Evolutionary conservation across 2,329 filamentous ascomycete species (phyloP).

Genomic region (Xylaria sp.): DNA sequence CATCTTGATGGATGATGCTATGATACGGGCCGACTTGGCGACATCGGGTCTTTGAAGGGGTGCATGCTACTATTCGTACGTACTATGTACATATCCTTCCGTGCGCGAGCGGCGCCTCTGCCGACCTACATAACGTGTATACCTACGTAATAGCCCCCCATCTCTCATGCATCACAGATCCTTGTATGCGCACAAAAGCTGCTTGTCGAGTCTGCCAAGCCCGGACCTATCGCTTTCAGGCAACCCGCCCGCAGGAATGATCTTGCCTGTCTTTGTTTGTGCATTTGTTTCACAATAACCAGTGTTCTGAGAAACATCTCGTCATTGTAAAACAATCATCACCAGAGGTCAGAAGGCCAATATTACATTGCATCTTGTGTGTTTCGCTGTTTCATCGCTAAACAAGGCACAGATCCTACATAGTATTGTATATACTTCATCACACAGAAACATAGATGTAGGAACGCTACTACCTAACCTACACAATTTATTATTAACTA

Average conservation of each 20-base stretch:
- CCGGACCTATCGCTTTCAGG: background rate
- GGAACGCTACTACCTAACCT: too few relatives aligned
- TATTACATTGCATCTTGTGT: background rate
- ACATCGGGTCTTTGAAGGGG: constrained; percentile 11
- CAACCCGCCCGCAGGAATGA: background rate
- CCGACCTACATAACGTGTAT: background rate
- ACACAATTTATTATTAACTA: too few relatives aligned
- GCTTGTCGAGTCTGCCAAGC: background rate
- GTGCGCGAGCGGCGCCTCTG: background rate
- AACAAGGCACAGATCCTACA: too few relatives aligned
- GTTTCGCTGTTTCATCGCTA: background rate
- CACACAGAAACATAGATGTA: too few relatives aligned
- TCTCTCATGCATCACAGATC: constrained; percentile 14
- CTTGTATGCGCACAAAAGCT: constrained; percentile 4
- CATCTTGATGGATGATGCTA: constrained; percentile 8
- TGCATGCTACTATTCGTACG: background rate
- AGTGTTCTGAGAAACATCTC: background rate
- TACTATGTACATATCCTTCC: background rate
- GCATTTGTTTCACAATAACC: constrained; percentile 18
- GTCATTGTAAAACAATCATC: background rate
- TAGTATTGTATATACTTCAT: too few relatives aligned
- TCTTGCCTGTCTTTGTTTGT: constrained; percentile 11
- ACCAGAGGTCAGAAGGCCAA: too few relatives aligned
- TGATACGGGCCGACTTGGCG: constrained; percentile 33
- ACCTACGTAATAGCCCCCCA: constrained; percentile 17